Evolutionary conservation across 305 asterid genomes (phyloP), one percentile per base, ranked within the genome.

Genomic region (Solanum chacoense): DNA sequence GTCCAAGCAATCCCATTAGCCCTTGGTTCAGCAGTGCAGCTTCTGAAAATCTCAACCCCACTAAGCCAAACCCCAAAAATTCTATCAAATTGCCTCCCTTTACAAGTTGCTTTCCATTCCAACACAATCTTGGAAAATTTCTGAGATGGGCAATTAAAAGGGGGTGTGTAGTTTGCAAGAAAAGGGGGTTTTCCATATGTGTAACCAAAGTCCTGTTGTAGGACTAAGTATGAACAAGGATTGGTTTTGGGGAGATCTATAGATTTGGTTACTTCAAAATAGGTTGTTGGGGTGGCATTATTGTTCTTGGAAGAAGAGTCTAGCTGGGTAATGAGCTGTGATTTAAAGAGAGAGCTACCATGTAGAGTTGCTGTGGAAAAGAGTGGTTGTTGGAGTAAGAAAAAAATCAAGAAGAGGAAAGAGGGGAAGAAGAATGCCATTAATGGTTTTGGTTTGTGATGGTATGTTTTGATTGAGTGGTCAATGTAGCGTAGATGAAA

Each of bases 11-110:
- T 95, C 24, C 99, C 99, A 86, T 91, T 87, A 35, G 94, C 81
- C 50, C 90, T 90, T 0, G 99, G 99, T 91, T 97, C 99, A 34
- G 98, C 98, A 22, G 98, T 93, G 90, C 99, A 97, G 91, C 98
- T 95, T 29, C 99, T 90, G 42, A 97, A 94, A 63, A 97, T 86
- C 95, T 97, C 99, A 78, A 93, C 98, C 87, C 99, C 99, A 79
- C 96, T 93, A 18, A 97, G 90, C 99, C 99, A 97, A 83, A 97
- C 91, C 35, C 99, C 99, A 88, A 97, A 95, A 65, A 96, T 95
- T 11, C 99, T 67, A 80, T 97, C 99, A 86, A 96, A 96, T 89
- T 97, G 98, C 65, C 98, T 88, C 28, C 99, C 99, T 85, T 93
- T 91, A 93, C 94, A 92, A 2, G 98, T 89, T 8, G 98, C 97